Base-by-base conservation (phyloP, 768 basidiomycete genomes). In the Lactifluus pinguis region DNA sequence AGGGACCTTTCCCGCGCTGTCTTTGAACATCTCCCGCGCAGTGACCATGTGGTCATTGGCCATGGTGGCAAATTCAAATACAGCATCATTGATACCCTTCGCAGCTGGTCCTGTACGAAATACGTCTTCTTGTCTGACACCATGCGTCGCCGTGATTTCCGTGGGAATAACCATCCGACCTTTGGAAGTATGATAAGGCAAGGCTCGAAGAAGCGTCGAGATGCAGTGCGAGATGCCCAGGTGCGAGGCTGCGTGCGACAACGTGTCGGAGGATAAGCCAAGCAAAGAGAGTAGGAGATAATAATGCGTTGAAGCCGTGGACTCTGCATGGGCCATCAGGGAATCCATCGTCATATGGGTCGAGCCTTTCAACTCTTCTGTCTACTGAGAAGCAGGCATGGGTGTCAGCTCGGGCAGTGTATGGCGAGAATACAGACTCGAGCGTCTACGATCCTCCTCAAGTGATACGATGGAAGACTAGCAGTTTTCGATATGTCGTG, bases 371-470 rank as follows among this genome's bases (percentile, higher is more conserved):
- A 92, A 73, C 69, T 89, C 86, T 67, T 80, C 76, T 64, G 87
- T 83, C 87, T 88, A 57, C 48, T 42, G 34, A 21, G 42, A 57
- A 36, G 19, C 19, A 29, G 32, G 49, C 11, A 29, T 55, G 36
- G 42, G 48, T 19, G 47, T 56, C 42, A 49, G 53, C n/a, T 50
- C 49, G 3, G 9, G 21, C 25, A 38, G 29, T 2, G 42, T 25
- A 32, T 25, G 53, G 53, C 36, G 19, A 14, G 51, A 48, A 58
- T 76, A 58, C 84, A 44, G 67, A 93, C 91, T 69, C 91, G 80
- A 34, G 92, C 92, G 69, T 92, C 90, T 62, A 94, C 77, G 66
- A 93, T 88, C 57, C 92, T 77, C 70, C 85, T 87, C 55, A 94
- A 76, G 68, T 93, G 86, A 70, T 94, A 93, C 8, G 81, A 72